Evolutionary conservation across 768 basidiomycete species (phyloP).

Genomic region (Lactifluus echinatus): DNA sequence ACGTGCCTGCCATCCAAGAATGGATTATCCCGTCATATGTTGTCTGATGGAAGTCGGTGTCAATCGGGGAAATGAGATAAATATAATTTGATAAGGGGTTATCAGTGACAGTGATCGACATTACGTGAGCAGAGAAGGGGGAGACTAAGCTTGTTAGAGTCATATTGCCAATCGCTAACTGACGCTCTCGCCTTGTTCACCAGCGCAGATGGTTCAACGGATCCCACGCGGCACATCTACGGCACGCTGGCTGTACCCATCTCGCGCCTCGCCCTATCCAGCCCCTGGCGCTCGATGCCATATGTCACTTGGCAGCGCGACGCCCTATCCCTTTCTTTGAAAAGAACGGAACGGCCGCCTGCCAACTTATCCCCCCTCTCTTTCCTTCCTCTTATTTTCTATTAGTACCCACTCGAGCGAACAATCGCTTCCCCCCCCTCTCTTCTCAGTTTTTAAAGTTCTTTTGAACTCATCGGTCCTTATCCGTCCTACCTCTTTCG

Average conservation of each 20-base stretch:
- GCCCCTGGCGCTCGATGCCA: slow-evolving; percentile 1
- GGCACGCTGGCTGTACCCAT: background rate
- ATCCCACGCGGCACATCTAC: background rate
- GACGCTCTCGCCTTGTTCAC: too few species aligned
- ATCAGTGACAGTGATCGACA: background rate
- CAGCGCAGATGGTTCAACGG: too few species aligned
- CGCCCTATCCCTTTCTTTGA: background rate
- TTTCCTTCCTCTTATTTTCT: background rate
- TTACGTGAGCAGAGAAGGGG: background rate
- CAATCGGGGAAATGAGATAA: too few species aligned
- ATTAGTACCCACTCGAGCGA: background rate
- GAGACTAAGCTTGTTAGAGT: background rate
- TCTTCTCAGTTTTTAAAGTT: background rate
- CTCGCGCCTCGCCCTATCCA: background rate
- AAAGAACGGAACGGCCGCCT: background rate
- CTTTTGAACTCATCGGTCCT: background rate
- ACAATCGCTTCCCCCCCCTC: background rate
- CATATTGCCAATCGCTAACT: background rate
- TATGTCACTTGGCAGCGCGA: background rate
- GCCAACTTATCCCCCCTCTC: background rate
- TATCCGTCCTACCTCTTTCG: too few species aligned
- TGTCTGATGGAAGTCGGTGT: too few species aligned
- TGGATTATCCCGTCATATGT: too few species aligned
- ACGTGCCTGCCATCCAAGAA: too few species aligned
- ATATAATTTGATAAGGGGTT: too few species aligned